A percentile compares a stretch with the other conserved stretches of the same genome.
Evolutionary conservation across 169 alveolate species (phyloP).

Genomic region (Eimeria sp.): DNA sequence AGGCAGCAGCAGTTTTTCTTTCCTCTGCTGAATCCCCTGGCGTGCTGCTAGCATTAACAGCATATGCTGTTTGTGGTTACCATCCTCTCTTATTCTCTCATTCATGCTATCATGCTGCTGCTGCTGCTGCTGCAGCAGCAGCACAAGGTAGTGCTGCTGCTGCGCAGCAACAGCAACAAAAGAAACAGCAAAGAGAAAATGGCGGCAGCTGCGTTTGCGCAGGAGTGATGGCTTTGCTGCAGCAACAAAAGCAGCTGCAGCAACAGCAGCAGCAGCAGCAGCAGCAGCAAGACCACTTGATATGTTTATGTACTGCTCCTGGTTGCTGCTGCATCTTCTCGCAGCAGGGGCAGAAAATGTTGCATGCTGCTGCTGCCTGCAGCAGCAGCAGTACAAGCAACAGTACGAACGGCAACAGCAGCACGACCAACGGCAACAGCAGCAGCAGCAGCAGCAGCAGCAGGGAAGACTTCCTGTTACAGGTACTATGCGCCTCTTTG

Average conservation of each 20-base stretch:
- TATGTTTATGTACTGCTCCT: slow-evolving; percentile 47
- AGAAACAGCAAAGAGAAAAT: not conserved
- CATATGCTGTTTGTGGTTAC: slow-evolving; percentile 38
- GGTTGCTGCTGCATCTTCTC: slow-evolving; percentile 63
- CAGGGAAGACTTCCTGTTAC: not conserved
- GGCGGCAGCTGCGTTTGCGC: slow-evolving; percentile 8
- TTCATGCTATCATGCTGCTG: slow-evolving; percentile 64
- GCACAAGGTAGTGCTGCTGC: not conserved
- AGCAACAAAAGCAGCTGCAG: not conserved
- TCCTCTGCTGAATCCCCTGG: slow-evolving; percentile 49
- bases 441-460: slow-evolving; percentile 44
- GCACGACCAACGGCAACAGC: slow-evolving; percentile 23
- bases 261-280: slow-evolving; percentile 40
- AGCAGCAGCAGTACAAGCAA: slow-evolving; percentile 33
- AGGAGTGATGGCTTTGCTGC: not conserved
- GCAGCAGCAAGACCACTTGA: slow-evolving; percentile 29
- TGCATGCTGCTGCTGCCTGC: slow-evolving; percentile 52
- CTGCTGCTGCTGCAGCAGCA: slow-evolving; percentile 67
- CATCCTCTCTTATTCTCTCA: not conserved
- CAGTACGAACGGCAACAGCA: slow-evolving; percentile 2
- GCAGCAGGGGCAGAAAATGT: slow-evolving; percentile 41
- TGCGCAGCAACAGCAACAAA: not conserved
- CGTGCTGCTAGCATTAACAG: slow-evolving; percentile 47
- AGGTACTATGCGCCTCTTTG: slow-evolving; percentile 47
- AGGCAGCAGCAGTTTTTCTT: slow-evolving; percentile 9